Evolutionary conservation across 2,329 filamentous ascomycete species (phyloP), one percentile per base, ranked within the genome.

Genomic region (Trichoderma brevicompactum): DNA sequence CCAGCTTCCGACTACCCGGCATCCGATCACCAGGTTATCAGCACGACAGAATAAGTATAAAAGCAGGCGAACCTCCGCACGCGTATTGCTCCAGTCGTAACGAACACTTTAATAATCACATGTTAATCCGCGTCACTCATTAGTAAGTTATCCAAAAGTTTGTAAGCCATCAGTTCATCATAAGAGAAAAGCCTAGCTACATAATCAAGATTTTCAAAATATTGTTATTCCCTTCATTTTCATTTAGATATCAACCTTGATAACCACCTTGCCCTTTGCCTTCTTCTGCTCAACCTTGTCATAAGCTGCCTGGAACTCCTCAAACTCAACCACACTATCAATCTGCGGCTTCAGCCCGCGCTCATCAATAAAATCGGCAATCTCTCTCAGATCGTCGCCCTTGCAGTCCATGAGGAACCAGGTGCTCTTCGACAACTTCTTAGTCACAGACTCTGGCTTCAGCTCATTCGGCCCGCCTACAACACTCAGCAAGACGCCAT

Each of bases 281-380:
- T 72, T 75, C 2, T 77, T 72, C 15, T 69, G 69, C 41, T 78
- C 74, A 9, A 79, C 70, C 67, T 70, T 76, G 12, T 75, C 75
- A 68, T 79, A 80, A 0, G 78, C 79, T 61, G 74, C 72, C 41
- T 76, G 65, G 56, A 74, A 80, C 6, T 80, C 70, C 6, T 75
- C 76, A 69, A 80, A 77, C n/a, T 72, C 69, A 65, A 75, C 76
- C 5, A 76, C 74, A 43, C 77, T 79, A 65, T 80, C 79, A n/a
- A 80, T 70, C 46, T 71, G 66, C 2, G 77, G 76, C 66, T 67
- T 70, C 12, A 72, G 68, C 50, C 69, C 72, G n/a, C 76, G 74
- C 7, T 68, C 70, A 19, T 74, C 76, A 9, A 80, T 70, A 48
- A 80, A 66, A 46, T 70, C 69, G 6, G 73, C 69, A 65, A 80